Conservation (phyloP, 2,329 filamentous ascomycete genomes). For the Sporothrix pseudoabietina region DNA sequence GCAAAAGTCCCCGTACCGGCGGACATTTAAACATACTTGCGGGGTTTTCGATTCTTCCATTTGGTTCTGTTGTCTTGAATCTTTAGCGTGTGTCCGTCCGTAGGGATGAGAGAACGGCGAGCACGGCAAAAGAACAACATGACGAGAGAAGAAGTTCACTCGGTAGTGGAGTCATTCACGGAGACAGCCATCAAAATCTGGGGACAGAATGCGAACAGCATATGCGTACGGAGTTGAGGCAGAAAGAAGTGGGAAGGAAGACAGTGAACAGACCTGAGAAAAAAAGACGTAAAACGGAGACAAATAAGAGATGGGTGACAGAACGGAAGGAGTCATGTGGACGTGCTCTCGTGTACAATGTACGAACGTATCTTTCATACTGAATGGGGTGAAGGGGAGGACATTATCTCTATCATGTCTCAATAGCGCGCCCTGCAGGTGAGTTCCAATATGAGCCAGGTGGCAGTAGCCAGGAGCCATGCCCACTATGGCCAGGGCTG, state of each 20-base stretch:
- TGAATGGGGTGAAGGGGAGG: not conserved
- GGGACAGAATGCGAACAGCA: not conserved
- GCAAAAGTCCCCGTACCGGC: not conserved
- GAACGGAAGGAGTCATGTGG: not conserved
- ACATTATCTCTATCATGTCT: conserved; percentile 9
- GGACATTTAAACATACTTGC: conserved; percentile 5
- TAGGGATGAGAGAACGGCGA: not conserved
- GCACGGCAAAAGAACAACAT: not conserved
- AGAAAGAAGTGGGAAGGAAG: not conserved
- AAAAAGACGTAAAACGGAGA: not conserved
- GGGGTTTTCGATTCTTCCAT: not conserved
- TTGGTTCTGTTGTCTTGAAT: not conserved
- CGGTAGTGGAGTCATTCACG: not conserved
- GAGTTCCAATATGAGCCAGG: not conserved
- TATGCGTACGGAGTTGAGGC: not conserved
- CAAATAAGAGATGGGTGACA: not conserved
- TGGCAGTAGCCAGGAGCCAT: not conserved
- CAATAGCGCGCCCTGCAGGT: not conserved
- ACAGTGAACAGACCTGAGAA: not conserved
- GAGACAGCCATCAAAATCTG: not conserved
- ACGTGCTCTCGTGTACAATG: conserved; percentile 20
- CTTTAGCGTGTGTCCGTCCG: not conserved
- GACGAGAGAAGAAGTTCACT: not conserved
- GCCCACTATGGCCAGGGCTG: conserved; percentile 7
- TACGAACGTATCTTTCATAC: conserved; percentile 20